These are phyloP conservation scores for Yarrowia sp. DNA, from an alignment of 805 yeast genomes.

Conservation along the genomic window DNA sequence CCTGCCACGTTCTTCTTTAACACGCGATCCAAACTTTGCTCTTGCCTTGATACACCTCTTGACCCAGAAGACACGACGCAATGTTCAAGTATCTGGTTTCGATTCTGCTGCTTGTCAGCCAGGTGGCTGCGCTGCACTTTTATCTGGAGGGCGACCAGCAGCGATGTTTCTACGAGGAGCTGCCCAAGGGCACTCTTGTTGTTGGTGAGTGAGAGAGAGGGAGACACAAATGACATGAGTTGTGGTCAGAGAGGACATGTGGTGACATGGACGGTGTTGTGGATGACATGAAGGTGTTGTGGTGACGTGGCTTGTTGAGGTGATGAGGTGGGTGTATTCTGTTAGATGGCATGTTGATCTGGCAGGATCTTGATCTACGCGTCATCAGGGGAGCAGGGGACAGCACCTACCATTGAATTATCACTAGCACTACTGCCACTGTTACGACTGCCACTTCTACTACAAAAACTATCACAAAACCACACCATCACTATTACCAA, in stretches of 20 bases:
- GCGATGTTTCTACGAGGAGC: slow-evolving; percentile 83
- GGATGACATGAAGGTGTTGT: too few species aligned
- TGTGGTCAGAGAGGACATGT: not conserved
- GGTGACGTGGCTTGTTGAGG: too few species aligned
- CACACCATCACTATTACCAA: too few species aligned
- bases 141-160: slow-evolving; percentile 73
- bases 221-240: not conserved
- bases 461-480: too few species aligned
- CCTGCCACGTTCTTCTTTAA: slow-evolving; percentile 28
- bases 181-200: slow-evolving; percentile 78
- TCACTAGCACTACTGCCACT: too few species aligned
- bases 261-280: too few species aligned
- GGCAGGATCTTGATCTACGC: too few species aligned
- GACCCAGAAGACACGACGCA: slow-evolving; percentile 20
- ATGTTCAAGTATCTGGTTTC: slow-evolving; percentile 40
- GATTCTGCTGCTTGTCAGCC: slow-evolving; percentile 42
- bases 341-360: too few species aligned
- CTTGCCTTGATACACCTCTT: not conserved
- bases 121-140: slow-evolving; percentile 67
- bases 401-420: too few species aligned
- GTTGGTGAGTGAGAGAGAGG: slow-evolving; percentile 64
- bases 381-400: too few species aligned
- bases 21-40: slow-evolving; percentile 34
- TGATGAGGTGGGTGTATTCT: too few species aligned
- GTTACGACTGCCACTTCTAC: too few species aligned